Evolutionary conservation across 306 rosid genomes (phyloP), one percentile per base, ranked within the genome.

Genomic region (Malus sylvestris): DNA sequence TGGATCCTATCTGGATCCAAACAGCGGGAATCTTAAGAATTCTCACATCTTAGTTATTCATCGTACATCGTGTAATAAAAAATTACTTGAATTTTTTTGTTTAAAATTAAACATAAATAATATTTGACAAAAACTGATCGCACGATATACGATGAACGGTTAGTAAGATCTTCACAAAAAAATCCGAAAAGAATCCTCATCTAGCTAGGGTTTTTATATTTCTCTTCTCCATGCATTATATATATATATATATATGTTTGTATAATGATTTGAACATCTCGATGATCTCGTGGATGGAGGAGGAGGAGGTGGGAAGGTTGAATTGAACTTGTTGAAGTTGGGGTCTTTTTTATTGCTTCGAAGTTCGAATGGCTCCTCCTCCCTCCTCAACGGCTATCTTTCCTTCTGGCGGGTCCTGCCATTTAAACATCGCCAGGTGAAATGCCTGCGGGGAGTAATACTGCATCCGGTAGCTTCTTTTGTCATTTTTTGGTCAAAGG

Each of bases 381-480:
- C 13, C 33, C 65, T 4, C 8, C 73, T 76, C 85, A 90, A 90
- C 95, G 92, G 92, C 92, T 90, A 86, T 74, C 81, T 81, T 67
- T 78, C 70, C 61, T 67, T 67, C 10, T n/a, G 70, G 70, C 68
- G 72, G 88, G 85, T n/a, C 86, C 87, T 79, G n/a, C 60, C 78
- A 63, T 12, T 57, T 4, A 3, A 57, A 57, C 14, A 59, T 33
- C 40, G 53, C 46, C 19, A 44, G 52, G 33, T 16, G 73, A 14
- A 22, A 18, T 0, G 3, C 65, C 3, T 22, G 8, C 15, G 2
- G 33, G 16, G 25, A 22, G 13, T 25, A 23, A 1, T n/a, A 25
- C 65, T 23, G 65, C 32, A 25, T 25, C 18, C 25, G 65, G 65
- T 16, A 25, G 9, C 19, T 60, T 60, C 25, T 57, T 57, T 3